phyloP scores from a whole-genome alignment of 352 stramenopile species.

The Phytophthora sp. region DNA sequence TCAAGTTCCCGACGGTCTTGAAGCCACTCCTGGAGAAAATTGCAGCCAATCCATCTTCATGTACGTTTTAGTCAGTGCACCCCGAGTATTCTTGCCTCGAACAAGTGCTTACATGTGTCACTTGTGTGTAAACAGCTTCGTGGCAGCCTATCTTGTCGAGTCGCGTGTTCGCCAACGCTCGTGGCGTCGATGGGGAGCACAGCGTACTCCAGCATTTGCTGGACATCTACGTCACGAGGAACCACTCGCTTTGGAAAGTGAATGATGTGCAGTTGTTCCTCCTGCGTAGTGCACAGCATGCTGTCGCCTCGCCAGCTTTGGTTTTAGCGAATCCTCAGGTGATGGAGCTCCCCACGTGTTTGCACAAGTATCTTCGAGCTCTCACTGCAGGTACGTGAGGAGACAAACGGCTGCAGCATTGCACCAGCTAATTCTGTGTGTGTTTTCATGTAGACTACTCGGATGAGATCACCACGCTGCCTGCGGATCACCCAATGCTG shows the following conservation, averaged over 20 bases:
- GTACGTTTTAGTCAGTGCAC: slow-evolving; percentile 35
- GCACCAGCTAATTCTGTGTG: slow-evolving; percentile 5
- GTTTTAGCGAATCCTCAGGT: slow-evolving; percentile 60
- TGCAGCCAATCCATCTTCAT: slow-evolving; percentile 63
- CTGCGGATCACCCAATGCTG: slow-evolving; percentile 85
- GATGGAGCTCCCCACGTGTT: slow-evolving; percentile 53
- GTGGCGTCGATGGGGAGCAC: slow-evolving; percentile 57
- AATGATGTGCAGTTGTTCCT: slow-evolving; percentile 79
- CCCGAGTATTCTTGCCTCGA: background rate
- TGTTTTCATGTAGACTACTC: slow-evolving; percentile 64
- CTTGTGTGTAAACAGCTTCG: slow-evolving; percentile 38
- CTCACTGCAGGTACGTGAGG: slow-evolving; percentile 62
- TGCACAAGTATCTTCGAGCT: slow-evolving; percentile 80
- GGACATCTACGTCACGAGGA: slow-evolving; percentile 83
- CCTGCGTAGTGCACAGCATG: slow-evolving; percentile 66
- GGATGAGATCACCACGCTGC: slow-evolving; percentile 88
- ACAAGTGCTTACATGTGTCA: background rate
- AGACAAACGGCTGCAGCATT: background rate
- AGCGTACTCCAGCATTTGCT: slow-evolving; percentile 74
- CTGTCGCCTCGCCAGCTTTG: slow-evolving; percentile 59
- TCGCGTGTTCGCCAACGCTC: slow-evolving; percentile 81
- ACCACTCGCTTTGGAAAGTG: slow-evolving; percentile 85
- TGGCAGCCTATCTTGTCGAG: slow-evolving; percentile 79
- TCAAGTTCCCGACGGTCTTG: slow-evolving; percentile 74
- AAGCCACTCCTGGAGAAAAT: slow-evolving; percentile 83